Evolutionary conservation across 176 grass and related monocot genomes (phyloP).

Genomic region (Elaeis guineensis): DNA sequence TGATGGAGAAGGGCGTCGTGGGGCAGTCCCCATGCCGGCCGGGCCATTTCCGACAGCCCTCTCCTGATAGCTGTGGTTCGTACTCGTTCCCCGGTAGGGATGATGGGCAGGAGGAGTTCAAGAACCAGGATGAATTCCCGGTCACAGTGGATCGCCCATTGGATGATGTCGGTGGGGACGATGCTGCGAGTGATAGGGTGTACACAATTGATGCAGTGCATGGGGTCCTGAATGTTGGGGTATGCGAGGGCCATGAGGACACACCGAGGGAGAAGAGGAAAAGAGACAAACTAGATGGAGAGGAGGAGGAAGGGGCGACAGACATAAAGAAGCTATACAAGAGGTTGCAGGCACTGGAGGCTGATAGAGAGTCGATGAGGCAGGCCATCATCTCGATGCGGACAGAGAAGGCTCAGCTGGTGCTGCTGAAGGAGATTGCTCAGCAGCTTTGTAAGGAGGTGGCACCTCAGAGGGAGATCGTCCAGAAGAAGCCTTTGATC

Average conservation of each 20-base stretch:
- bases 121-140: slow-evolving; percentile 5
- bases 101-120: background rate
- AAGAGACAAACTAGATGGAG: slow-evolving; percentile 23
- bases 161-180: slow-evolving; percentile 13
- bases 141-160: slow-evolving; percentile 24
- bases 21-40: background rate
- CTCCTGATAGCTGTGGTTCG: too few relatives aligned
- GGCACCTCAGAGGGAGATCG: slow-evolving; percentile 8
- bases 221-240: slow-evolving; percentile 14
- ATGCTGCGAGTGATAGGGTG: slow-evolving; percentile 50
- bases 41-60: too few relatives aligned
- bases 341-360: slow-evolving; percentile 82
- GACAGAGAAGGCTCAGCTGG: slow-evolving; percentile 78
- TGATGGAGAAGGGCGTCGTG: slow-evolving; percentile 9
- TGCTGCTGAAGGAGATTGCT: slow-evolving; percentile 82
- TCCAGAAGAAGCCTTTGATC: slow-evolving; percentile 8
- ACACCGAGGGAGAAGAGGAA: slow-evolving; percentile 36
- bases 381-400: slow-evolving; percentile 74
- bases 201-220: slow-evolving; percentile 83
- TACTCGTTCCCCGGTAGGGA: too few relatives aligned
- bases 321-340: slow-evolving; percentile 80
- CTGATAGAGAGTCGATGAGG: slow-evolving; percentile 89
- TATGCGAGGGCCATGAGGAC: background rate
- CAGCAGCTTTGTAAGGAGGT: slow-evolving; percentile 73
- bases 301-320: background rate